Conservation (phyloP, 1,284 basidiomycete genomes). For the Cutaneotrichosporon dermatis region DNA sequence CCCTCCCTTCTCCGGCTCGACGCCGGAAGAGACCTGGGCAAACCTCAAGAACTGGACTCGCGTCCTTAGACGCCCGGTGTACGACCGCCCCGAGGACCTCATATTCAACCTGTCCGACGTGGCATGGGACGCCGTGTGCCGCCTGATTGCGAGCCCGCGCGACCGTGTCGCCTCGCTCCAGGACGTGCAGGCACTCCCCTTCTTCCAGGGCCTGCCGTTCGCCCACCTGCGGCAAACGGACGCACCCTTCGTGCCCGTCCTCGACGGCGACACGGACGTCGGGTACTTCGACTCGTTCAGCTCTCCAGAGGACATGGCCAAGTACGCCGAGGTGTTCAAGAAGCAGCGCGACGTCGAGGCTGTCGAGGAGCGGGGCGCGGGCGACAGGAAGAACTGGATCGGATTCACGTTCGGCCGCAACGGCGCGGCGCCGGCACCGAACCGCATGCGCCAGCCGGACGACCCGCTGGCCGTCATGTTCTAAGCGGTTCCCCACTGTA, state of each 20-base stretch:
- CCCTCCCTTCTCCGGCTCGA: slow-evolving; percentile 94
- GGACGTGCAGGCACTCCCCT: slow-evolving; percentile 73
- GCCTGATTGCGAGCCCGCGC: slow-evolving; percentile 69
- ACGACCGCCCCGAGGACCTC: slow-evolving; percentile 91
- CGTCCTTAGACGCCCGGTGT: slow-evolving; percentile 84
- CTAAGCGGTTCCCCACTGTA: slow-evolving; percentile 18
- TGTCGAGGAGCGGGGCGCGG: slow-evolving; percentile 79
- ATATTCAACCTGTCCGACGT: slow-evolving; percentile 94
- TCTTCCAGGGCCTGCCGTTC: slow-evolving; percentile 79
- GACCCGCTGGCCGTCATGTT: slow-evolving; percentile 51
- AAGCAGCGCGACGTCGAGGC: slow-evolving; percentile 92
- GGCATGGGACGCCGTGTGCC: slow-evolving; percentile 90
- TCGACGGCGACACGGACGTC: slow-evolving; percentile 92
- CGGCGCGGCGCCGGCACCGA: slow-evolving; percentile 24
- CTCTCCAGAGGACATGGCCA: slow-evolving; percentile 91
- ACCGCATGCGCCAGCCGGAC: slow-evolving; percentile 28
- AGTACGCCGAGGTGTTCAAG: slow-evolving; percentile 95
- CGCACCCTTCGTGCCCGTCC: slow-evolving; percentile 93
- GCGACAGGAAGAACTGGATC: slow-evolving; percentile 53
- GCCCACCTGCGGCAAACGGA: slow-evolving; percentile 67
- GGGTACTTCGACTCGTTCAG: slow-evolving; percentile 99
- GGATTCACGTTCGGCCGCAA: slow-evolving; percentile 97
- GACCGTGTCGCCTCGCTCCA: slow-evolving; percentile 70
- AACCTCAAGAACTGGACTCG: slow-evolving; percentile 98
- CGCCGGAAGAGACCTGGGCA: slow-evolving; percentile 97